A percentile compares a stretch with the other conserved stretches of the same genome.
Evolutionary conservation across 768 basidiomycete species (phyloP).

Genomic region (Boletus rufocinnamomeus): DNA sequence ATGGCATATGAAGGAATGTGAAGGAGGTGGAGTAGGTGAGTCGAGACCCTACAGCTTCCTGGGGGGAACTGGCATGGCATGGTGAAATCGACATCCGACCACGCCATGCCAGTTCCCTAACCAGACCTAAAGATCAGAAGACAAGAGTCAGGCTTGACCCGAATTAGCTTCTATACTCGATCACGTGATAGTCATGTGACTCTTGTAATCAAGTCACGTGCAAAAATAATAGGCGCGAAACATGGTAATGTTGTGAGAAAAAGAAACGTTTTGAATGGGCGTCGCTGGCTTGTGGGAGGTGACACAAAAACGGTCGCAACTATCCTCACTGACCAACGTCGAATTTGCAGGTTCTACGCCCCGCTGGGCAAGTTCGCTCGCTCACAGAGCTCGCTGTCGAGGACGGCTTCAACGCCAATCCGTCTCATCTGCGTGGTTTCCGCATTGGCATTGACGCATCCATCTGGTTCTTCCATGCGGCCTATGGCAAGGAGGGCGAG

Average conservation of each 20-base stretch:
- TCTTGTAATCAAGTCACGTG: conserved; percentile 9
- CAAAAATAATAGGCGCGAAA: not conserved
- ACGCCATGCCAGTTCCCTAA: no score
- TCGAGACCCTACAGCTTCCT: no score
- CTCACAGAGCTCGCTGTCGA: conserved; percentile 73
- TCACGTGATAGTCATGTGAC: conserved; percentile 8
- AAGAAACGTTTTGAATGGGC: conserved; percentile 37
- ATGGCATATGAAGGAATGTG: no score
- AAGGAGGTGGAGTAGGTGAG: no score
- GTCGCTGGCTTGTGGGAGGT: conserved; percentile 56
- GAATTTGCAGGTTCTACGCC: conserved; percentile 57
- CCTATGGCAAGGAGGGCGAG: conserved; percentile 76
- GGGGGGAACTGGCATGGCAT: no score
- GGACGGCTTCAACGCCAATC: conserved; percentile 74
- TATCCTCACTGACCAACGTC: conserved; percentile 14
- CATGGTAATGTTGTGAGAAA: not conserved
- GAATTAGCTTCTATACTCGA: no score
- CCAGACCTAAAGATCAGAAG: no score
- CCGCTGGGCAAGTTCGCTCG: conserved; percentile 70
- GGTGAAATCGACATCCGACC: no score
- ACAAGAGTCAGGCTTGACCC: no score
- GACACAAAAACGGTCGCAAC: conserved; percentile 10
- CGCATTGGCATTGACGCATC: conserved; percentile 86
- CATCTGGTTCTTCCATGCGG: conserved; percentile 76
- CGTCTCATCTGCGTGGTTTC: conserved; percentile 65